Base-by-base conservation (phyloP, 257 asterid species). In the Forsythia viridissima region DNA sequence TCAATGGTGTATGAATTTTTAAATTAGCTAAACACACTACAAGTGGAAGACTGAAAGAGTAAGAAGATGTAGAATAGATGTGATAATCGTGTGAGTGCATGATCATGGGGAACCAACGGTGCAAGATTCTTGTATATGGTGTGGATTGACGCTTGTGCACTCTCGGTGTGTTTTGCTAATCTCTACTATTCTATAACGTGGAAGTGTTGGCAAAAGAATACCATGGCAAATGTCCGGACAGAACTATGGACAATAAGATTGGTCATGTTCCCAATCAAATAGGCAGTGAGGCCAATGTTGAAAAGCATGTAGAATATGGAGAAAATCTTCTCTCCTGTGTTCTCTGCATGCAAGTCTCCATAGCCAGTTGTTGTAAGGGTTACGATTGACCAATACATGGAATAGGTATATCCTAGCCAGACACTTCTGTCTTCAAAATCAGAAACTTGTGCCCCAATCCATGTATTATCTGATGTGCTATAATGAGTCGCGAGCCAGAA, bases 191-290 rank as follows among this genome's bases (percentile, higher is more conserved):
- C 37, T 30, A 63, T 11, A 21, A 4, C 2, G 39, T 63, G 66
- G 44, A 42, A 44, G 16, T 63, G 70, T 11, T 63, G 70, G 70
- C 70, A 63, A 24, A 21, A 63, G 52, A 66, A 84, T 92, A 94
- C 98, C 98, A 91, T 88, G 73, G 91, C 93, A 39, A 91, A 91
- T 24, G 97, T 93, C 76, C 89, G 88, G 76, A 82, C 82, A 8
- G 95, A 84, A 70, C 94, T 90, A 66, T 91, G 97, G 82, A 95
- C 98, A 6, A 95, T 76, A 67, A 95, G 97, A 87, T 88, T 95
- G 80, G 98, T 93, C 97, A 96, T 93, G 93, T 93, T 96, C 7
- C 99, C 99, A 20, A 92, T 96, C 63, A 96, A 51, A 83, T 96
- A 96, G 82, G 99, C 96, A 3, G 94, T 93, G 51, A 93, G 97